phyloP scores from a whole-genome alignment of 495 filamentous ascomycete species.

The Echria macrotheca region DNA sequence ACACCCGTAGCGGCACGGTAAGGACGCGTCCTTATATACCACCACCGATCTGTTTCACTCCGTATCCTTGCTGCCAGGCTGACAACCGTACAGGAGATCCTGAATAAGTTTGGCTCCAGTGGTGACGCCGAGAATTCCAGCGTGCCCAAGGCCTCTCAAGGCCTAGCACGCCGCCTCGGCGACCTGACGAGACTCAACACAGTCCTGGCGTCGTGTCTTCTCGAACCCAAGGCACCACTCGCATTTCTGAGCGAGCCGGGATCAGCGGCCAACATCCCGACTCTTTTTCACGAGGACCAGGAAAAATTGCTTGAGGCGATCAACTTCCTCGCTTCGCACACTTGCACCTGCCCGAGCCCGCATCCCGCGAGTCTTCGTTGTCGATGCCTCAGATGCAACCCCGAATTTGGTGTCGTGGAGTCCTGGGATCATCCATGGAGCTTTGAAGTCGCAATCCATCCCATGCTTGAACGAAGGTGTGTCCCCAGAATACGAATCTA shows the following conservation, averaged over 20 bases:
- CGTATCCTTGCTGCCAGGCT: too few relatives aligned
- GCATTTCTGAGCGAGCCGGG: background rate
- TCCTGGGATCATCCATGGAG: slow-evolving; percentile 1
- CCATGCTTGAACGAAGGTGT: background rate
- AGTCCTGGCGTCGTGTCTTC: background rate
- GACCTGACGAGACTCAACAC: slow-evolving; percentile 1
- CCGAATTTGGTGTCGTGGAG: background rate
- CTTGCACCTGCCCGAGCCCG: background rate
- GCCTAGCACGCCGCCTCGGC: slow-evolving; percentile 1
- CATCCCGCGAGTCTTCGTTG: background rate
- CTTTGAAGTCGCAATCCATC: background rate
- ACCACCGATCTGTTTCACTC: too few relatives aligned
- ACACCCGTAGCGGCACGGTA: too few relatives aligned
- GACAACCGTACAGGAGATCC: too few relatives aligned
- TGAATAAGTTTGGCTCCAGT: too few relatives aligned
- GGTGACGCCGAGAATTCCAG: background rate
- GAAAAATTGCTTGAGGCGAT: background rate
- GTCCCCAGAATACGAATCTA: too few relatives aligned
- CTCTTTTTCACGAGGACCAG: slow-evolving; percentile 1
- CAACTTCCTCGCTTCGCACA: background rate
- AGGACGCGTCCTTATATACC: too few relatives aligned
- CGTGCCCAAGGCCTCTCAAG: background rate
- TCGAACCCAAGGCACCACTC: background rate
- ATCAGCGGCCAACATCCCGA: background rate
- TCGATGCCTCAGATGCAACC: background rate